phyloP scores from a whole-genome alignment of 352 stramenopile genomes.

The Ochromonadaceae sp. region DNA sequence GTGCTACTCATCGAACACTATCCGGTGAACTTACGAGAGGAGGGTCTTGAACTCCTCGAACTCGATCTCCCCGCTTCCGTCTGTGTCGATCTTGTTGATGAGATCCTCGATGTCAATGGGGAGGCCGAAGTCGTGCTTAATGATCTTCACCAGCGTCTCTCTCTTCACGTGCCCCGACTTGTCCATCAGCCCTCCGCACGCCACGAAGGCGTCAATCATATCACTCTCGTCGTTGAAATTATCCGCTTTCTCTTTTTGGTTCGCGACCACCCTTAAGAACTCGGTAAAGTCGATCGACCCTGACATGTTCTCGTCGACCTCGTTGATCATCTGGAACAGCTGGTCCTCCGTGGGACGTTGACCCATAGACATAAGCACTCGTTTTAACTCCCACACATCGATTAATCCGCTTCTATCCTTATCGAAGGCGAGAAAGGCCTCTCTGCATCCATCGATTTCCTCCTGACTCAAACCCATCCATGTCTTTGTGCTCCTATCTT shows the following conservation, averaged over 20 bases:
- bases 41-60: conserved; percentile 83
- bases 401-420: conserved; percentile 77
- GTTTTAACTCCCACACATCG: conserved; percentile 63
- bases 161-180: conserved; percentile 67
- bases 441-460: conserved; percentile 80
- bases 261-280: conserved; percentile 89
- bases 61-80: conserved; percentile 69
- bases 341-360: conserved; percentile 91
- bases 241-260: conserved; percentile 78
- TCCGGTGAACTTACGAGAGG: conserved; percentile 43
- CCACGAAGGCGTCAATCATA: conserved; percentile 87
- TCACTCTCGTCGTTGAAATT: conserved; percentile 90
- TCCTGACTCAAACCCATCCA: conserved; percentile 82
- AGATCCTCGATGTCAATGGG: conserved; percentile 80
- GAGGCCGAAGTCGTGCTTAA: conserved; percentile 71
- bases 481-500: no score
- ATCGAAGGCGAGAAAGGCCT: conserved; percentile 90
- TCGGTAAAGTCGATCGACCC: conserved; percentile 91
- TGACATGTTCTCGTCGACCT: conserved; percentile 80
- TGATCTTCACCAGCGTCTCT: conserved; percentile 59
- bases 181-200: conserved; percentile 68
- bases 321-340: conserved; percentile 88
- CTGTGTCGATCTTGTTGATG: conserved; percentile 70
- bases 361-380: conserved; percentile 86
- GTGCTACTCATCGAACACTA: no score